These are phyloP conservation scores for Avena sativa DNA, from an alignment of 176 grass and related monocot species.

Conservation along the genomic window DNA sequence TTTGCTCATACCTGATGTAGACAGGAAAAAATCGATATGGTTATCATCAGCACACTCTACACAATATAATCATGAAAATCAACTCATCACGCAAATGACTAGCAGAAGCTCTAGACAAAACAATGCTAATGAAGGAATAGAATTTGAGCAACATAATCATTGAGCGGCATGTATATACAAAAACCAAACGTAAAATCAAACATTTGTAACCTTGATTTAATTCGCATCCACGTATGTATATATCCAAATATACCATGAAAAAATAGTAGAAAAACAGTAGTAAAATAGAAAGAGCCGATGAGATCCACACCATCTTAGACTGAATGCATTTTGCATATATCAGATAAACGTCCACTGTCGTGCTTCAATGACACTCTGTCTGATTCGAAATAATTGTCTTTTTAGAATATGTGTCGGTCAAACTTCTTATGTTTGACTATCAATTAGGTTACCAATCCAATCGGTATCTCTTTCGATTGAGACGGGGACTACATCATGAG, in stretches of 20 bases:
- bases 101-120: not conserved
- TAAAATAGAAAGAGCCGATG: not conserved
- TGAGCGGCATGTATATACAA: not conserved
- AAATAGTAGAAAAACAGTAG: not conserved
- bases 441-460: not conserved
- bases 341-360: not conserved
- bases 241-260: not conserved
- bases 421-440: not conserved
- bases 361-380: not conserved
- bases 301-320: not conserved
- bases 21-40: not conserved
- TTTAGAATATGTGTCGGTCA: not conserved
- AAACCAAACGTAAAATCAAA: not conserved
- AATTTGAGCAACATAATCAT: constrained; percentile 24
- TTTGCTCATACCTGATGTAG: not conserved
- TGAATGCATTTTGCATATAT: not conserved
- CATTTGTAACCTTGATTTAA: not conserved
- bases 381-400: not conserved
- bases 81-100: not conserved
- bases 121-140: not conserved
- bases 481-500: not conserved
- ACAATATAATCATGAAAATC: not conserved
- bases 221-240: not conserved
- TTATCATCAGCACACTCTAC: not conserved
- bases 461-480: not conserved